Evolutionary conservation across 352 stramenopile species (phyloP).

Genomic region (Phytophthora foliorum): DNA sequence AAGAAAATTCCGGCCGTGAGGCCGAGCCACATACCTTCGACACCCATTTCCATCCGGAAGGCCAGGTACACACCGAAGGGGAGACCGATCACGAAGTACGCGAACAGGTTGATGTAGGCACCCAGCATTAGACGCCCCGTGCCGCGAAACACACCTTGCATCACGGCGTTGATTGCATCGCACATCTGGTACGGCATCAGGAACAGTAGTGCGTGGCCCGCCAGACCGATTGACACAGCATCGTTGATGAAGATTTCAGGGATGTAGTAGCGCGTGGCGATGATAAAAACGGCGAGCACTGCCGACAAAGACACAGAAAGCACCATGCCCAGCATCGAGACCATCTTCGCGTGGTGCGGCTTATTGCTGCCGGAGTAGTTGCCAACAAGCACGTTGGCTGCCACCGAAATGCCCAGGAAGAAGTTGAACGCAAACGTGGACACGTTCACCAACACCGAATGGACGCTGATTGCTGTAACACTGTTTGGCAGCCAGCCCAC

Average conservation of each 20-base stretch:
- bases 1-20: constrained; percentile 66
- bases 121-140: constrained; percentile 65
- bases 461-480: constrained; percentile 75
- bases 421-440: constrained; percentile 79
- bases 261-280: constrained; percentile 56
- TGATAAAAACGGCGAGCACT: constrained; percentile 50
- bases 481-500: constrained; percentile 70
- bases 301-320: constrained; percentile 60
- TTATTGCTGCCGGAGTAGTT: constrained; percentile 85
- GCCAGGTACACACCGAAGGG: constrained; percentile 71
- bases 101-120: constrained; percentile 70
- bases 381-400: constrained; percentile 84
- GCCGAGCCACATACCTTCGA: constrained; percentile 82
- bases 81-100: constrained; percentile 79
- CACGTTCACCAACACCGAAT: constrained; percentile 77
- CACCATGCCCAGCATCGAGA: constrained; percentile 73
- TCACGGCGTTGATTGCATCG: constrained; percentile 77
- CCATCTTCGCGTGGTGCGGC: constrained; percentile 86
- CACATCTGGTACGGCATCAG: constrained; percentile 77
- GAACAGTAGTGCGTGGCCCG: constrained; percentile 61
- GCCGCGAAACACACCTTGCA: constrained; percentile 80
- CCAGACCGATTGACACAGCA: constrained; percentile 49
- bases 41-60: constrained; percentile 63
- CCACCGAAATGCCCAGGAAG: constrained; percentile 83
- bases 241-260: constrained; percentile 83